These are phyloP conservation scores for Sesbania bispinosa DNA, from an alignment of 306 rosid genomes.

Conservation along the genomic window DNA sequence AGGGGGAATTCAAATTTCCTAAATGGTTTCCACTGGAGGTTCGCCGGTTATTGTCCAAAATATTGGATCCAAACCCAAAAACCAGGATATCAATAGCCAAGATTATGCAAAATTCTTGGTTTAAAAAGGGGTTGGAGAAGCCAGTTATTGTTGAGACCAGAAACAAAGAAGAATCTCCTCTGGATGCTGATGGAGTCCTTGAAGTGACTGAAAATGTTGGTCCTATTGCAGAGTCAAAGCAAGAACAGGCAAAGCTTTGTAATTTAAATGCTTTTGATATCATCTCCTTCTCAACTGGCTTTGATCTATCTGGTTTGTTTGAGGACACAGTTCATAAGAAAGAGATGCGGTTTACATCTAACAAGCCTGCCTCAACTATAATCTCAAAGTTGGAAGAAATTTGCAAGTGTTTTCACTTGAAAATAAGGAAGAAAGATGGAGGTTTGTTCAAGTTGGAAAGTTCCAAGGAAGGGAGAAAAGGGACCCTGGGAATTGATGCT, in stretches of 20 bases:
- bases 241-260: conserved; percentile 48
- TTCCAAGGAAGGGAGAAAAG: conserved; percentile 75
- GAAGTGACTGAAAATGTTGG: conserved; percentile 36
- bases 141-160: conserved; percentile 18
- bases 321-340: conserved; percentile 55
- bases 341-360: conserved; percentile 67
- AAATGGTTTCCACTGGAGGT: conserved; percentile 81
- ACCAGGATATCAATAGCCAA: conserved; percentile 68
- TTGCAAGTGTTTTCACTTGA: conserved; percentile 54
- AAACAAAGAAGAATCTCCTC: conserved; percentile 34
- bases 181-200: conserved; percentile 46
- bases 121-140: conserved; percentile 53
- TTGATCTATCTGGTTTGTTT: conserved; percentile 87
- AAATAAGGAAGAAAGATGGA: conserved; percentile 67
- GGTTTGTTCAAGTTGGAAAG: conserved; percentile 79
- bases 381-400: conserved; percentile 77
- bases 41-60: conserved; percentile 65
- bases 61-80: conserved; percentile 77
- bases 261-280: conserved; percentile 87
- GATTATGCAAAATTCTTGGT: conserved; percentile 76
- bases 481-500: conserved; percentile 61
- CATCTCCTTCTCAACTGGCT: conserved; percentile 86
- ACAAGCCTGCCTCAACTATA: conserved; percentile 59
- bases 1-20: conserved; percentile 77
- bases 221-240: conserved; percentile 43